Base-by-base conservation (phyloP, 768 basidiomycete species). In the Suillus paluster region DNA sequence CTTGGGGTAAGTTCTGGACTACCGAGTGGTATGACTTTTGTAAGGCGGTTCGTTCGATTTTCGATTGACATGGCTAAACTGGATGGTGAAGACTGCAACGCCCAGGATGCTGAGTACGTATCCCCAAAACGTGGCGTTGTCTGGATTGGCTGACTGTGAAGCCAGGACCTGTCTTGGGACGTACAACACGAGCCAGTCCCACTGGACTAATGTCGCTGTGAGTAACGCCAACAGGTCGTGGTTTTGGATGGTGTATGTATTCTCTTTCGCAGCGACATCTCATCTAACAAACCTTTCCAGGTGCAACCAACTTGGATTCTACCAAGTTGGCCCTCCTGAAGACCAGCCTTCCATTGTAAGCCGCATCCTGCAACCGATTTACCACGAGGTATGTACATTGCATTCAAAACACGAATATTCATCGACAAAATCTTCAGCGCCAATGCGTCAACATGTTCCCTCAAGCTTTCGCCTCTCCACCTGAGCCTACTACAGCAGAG, bases 371-470 rank as follows among this genome's bases (percentile, higher is more conserved):
- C 66, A 73, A 19, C 75, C 74, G 11, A 34, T 55, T 1, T 78
- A 76, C 27, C 42, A 42, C 0, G 72, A 77, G 67, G 76, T 77
- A 39, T 15, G 63, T 10, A 11, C 8, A 11, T 19, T 66, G 14
- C 15, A 56, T 2, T 44, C 49, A 21, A n/a, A 45, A 4, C 45
- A 21, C 5, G 4, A 36, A 10, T n/a, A 59, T 56, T 34, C 9
- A 5, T 50, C 19, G 1, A 50, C 2, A 30, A 11, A 38, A 42
- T 56, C 30, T 12, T 15, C 65, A 89, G 87, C 81, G 90, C n/a
- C 87, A 86, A 83, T 91, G 89, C 72, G 83, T 83, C 60, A 77
- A 83, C 62, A 84, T 85, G 84, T 91, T 90, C 78, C 83, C 87
- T 1, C 77, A 79, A 4, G 83, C 82, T 10, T 91, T 88, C 78